Conservation (phyloP, 2,329 filamentous ascomycete genomes). For the Uncinocarpus reesii region DNA sequence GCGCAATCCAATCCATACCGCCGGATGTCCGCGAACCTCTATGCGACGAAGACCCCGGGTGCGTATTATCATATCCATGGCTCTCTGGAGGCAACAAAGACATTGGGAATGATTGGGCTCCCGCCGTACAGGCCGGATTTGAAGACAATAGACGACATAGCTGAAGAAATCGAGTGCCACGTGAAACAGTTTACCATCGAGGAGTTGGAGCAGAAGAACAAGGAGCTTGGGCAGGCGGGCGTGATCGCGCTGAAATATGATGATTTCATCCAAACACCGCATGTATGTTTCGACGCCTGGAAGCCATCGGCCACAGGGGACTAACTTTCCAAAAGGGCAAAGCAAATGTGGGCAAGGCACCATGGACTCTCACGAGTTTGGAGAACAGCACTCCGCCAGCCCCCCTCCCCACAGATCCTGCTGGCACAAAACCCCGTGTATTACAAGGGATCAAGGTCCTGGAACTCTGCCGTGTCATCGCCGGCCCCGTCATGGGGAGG, state of each 20-base stretch:
- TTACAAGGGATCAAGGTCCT: slow-evolving; percentile 59
- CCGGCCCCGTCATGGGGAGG: slow-evolving; percentile 60
- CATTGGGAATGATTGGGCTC: slow-evolving; percentile 59
- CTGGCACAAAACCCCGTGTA: slow-evolving; percentile 35
- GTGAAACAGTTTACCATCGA: slow-evolving; percentile 46
- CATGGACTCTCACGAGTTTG: slow-evolving; percentile 42
- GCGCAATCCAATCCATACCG: slow-evolving; percentile 64
- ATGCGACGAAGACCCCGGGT: slow-evolving; percentile 54
- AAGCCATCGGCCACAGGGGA: background rate
- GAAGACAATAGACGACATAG: slow-evolving; percentile 50
- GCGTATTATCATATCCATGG: slow-evolving; percentile 68
- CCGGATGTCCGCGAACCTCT: slow-evolving; percentile 62
- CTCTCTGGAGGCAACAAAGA: slow-evolving; percentile 60
- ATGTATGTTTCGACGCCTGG: slow-evolving; percentile 34
- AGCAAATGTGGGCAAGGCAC: slow-evolving; percentile 33
- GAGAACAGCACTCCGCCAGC: slow-evolving; percentile 43
- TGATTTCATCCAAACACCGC: slow-evolving; percentile 47
- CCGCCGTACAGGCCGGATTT: slow-evolving; percentile 52
- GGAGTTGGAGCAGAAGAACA: slow-evolving; percentile 52
- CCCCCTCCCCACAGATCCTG: slow-evolving; percentile 26
- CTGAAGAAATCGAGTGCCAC: slow-evolving; percentile 49
- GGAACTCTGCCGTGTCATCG: slow-evolving; percentile 65
- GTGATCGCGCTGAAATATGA: slow-evolving; percentile 50
- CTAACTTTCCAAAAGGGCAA: slow-evolving; percentile 27
- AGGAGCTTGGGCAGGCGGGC: slow-evolving; percentile 48